phyloP scores from a whole-genome alignment of 2,329 filamentous ascomycete genomes.

The Pyricularia pennisetigena region DNA sequence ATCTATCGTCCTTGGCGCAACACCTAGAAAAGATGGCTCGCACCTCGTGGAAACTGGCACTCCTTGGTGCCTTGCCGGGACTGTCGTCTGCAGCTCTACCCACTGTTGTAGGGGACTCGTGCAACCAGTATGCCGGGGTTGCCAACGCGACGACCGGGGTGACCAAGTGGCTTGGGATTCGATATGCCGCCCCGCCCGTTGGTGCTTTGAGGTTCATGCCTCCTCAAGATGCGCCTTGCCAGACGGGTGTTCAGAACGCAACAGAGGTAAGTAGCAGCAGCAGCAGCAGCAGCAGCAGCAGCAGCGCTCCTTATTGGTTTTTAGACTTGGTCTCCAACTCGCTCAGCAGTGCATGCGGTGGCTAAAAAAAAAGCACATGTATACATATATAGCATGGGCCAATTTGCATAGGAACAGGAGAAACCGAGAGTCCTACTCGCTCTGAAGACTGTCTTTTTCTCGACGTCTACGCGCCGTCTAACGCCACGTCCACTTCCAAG shows the following conservation, averaged over 20 bases:
- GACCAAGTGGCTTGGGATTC: conserved; percentile 4
- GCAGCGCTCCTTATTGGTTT: background rate
- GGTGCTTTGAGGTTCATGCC: conserved; percentile 6
- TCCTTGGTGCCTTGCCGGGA: background rate
- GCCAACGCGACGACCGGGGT: conserved; percentile 1
- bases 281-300: background rate
- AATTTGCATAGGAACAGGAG: conserved; percentile 20
- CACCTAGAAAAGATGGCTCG: background rate
- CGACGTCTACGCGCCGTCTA: conserved; percentile 50
- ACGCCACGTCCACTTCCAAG: conserved; percentile 27
- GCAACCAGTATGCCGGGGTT: background rate
- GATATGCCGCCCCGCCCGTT: conserved; percentile 4
- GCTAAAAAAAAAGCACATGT: background rate
- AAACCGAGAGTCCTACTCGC: conserved; percentile 14
- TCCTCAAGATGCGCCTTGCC: background rate
- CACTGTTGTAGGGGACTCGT: background rate
- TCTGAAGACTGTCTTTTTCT: conserved; percentile 63
- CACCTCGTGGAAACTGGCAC: background rate
- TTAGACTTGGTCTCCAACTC: background rate
- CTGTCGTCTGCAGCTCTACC: background rate
- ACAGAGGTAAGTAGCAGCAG: background rate
- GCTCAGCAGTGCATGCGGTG: background rate
- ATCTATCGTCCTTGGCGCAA: background rate
- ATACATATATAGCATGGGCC: conserved; percentile 13
- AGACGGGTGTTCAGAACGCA: background rate